A percentile compares a stretch with the other conserved stretches of the same genome.
Conservation (phyloP, 192 early-diverging fungal species). For the Radiomyces spectabilis region DNA sequence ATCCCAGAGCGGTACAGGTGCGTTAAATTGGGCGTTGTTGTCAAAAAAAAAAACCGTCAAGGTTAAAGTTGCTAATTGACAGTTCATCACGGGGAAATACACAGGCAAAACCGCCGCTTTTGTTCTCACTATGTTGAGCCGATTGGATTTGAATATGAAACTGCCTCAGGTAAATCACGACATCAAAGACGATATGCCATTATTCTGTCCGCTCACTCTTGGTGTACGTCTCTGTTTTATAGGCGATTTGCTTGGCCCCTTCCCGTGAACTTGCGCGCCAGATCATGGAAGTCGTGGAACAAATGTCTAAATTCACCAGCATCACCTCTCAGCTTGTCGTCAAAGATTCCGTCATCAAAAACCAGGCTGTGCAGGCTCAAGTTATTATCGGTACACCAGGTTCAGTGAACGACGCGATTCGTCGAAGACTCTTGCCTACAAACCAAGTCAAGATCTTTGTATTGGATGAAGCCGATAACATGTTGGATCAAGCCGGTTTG, state of each 20-base stretch:
- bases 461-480: slow-evolving; percentile 98
- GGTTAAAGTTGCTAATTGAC: too few species aligned
- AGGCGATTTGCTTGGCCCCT: slow-evolving; percentile 85
- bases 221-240: background rate
- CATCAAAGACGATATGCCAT: background rate
- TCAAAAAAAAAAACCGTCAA: too few species aligned
- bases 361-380: slow-evolving; percentile 62
- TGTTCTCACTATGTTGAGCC: slow-evolving; percentile 83
- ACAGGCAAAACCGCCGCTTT: slow-evolving; percentile 93
- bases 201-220: background rate
- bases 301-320: slow-evolving; percentile 88
- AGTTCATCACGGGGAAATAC: too few species aligned
- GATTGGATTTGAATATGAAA: slow-evolving; percentile 63
- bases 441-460: slow-evolving; percentile 74
- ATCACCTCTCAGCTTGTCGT: slow-evolving; percentile 73
- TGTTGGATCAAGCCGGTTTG: slow-evolving; percentile 81
- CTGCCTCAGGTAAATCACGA: slow-evolving; percentile 49
- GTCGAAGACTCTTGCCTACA: slow-evolving; percentile 53
- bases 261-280: slow-evolving; percentile 92
- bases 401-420: slow-evolving; percentile 72
- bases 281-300: slow-evolving; percentile 82
- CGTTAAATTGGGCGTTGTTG: too few species aligned
- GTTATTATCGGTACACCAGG: slow-evolving; percentile 94
- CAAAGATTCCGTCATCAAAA: slow-evolving; percentile 54
- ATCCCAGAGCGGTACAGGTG: slow-evolving; percentile 94